Percentiles rank a stretch among this genome's conserved stretches.
These are phyloP conservation scores for Paramecium pentaurelia DNA, from an alignment of 73 alveolate species.

Conservation along the genomic window DNA sequence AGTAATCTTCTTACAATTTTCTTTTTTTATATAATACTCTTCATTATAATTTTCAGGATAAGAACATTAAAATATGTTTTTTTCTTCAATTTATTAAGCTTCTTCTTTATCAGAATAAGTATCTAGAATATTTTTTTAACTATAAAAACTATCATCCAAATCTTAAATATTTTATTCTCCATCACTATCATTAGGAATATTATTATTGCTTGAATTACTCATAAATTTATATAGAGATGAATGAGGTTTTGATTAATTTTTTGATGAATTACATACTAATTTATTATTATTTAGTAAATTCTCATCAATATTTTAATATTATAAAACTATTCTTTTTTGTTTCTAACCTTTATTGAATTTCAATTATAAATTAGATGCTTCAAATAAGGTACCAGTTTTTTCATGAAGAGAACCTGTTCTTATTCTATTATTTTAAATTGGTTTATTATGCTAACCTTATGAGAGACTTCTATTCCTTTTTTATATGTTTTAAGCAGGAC, in stretches of 20 bases:
- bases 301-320: neutral
- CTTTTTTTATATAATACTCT: neutral
- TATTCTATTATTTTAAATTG: neutral
- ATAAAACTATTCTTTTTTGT: neutral
- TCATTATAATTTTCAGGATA: neutral
- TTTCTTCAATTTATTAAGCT: neutral
- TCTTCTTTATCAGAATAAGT: neutral
- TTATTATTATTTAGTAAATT: neutral
- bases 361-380: neutral
- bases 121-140: neutral
- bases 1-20: neutral
- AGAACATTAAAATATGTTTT: neutral
- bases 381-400: neutral
- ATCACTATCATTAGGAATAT: slow-evolving; percentile 1
- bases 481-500: neutral
- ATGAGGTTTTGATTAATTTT: neutral
- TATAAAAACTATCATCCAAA: slow-evolving; percentile 10
- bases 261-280: neutral
- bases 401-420: neutral
- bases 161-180: neutral
- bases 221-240: neutral
- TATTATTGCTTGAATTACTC: neutral
- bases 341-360: neutral
- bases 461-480: neutral
- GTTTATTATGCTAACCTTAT: neutral